Base-by-base conservation (phyloP, 2,329 filamentous ascomycete genomes). In the Aspergillus felis region DNA sequence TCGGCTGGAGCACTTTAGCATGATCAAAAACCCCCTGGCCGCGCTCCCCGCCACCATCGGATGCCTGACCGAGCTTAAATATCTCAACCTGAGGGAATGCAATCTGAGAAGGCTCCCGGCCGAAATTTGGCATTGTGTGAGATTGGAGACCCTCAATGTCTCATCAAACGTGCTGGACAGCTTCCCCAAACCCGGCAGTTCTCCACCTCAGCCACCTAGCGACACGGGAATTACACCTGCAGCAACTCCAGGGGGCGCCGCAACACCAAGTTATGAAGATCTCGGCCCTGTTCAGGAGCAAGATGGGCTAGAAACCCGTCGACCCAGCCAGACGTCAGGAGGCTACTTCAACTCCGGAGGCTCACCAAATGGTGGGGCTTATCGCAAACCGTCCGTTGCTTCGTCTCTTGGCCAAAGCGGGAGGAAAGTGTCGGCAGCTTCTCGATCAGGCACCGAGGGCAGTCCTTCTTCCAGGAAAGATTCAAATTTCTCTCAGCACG, bases 51-150 rank as follows among this genome's bases (percentile, higher is more conserved):
- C 89, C 0, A 92, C 96, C 64, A 91, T 99, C 63, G 94, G 94
- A 4, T 92, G 90, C 62, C 81, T 99, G 25, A 84, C 82, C 0
- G 93, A 97, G 72, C 81, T 99, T 60, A 88, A 87, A 54, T 88
- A 92, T 61, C 81, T 99, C 44, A 93, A 99, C 70, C 83, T 97
- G 20, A 85, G 93, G 61, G 91, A 94, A 69, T 99, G 97, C 78
- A 99, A 97, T 69, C 83, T 99, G 57, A 89, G 88, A 63, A 89
- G 88, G 68, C 80, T 99, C 32, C 94, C 94, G 1, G 86, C 90
- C 69, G 94, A 99, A 70, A 83, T 99, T n/a, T 99, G 94, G 94
- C 93, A 91, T 81, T 93, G 93, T 53, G 88, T 88, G 66, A 92
- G 89, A 70, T 77, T 99, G 55, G 92, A 97, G 74, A 93, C 89